These are phyloP conservation scores for Nemania sp. DNA, from an alignment of 2,329 filamentous ascomycete species.

Conservation along the genomic window DNA sequence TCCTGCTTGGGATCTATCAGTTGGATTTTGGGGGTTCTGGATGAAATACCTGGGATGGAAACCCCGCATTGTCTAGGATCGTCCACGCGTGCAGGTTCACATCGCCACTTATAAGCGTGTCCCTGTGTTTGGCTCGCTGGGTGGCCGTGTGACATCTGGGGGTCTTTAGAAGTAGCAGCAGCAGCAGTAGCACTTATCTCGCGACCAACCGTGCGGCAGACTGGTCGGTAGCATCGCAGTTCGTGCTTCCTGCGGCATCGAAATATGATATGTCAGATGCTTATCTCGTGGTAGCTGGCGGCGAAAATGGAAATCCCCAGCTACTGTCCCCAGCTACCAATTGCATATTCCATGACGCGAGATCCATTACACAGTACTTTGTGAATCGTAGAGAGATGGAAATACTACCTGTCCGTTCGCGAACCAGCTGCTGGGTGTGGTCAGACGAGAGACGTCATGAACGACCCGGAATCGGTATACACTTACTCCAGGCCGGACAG, in stretches of 20 bases:
- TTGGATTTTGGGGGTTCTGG: slow-evolving; percentile 14
- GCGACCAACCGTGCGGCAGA: slow-evolving; percentile 22
- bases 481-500: background rate
- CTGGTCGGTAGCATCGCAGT: slow-evolving; percentile 19
- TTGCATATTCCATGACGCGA: slow-evolving; percentile 10
- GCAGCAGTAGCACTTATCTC: background rate
- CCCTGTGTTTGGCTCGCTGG: slow-evolving; percentile 9
- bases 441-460: background rate
- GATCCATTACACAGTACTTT: background rate
- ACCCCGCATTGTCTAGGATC: slow-evolving; percentile 30
- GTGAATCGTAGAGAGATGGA: too few relatives aligned
- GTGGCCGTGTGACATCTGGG: slow-evolving; percentile 19
- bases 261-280: slow-evolving; percentile 26
- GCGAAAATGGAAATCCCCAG: background rate
- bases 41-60: slow-evolving; percentile 18
- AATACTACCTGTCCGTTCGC: too few relatives aligned
- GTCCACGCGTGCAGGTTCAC: slow-evolving; percentile 23
- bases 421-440: background rate
- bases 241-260: slow-evolving; percentile 11
- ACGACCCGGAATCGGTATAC: background rate
- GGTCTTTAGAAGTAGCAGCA: too few relatives aligned
- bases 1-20: background rate
- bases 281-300: slow-evolving; percentile 20
- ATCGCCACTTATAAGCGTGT: slow-evolving; percentile 23
- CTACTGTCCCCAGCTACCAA: slow-evolving; percentile 8